Evolutionary conservation across 2,329 filamentous ascomycete genomes (phyloP), one percentile per base, ranked within the genome.

Genomic region (Amphichorda felina): DNA sequence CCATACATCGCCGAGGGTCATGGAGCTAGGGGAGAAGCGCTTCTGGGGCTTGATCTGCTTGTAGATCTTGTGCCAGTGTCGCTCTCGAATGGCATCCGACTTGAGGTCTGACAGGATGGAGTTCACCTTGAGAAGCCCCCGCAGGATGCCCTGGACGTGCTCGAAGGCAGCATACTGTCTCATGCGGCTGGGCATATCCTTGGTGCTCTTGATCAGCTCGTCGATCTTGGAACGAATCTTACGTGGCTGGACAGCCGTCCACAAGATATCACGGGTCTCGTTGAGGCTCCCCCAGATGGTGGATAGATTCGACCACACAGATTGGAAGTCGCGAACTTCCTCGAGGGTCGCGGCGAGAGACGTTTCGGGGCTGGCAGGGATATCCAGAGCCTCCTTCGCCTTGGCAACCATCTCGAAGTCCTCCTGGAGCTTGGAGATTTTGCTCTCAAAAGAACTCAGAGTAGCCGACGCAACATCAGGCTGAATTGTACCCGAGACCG

Each of bases 161-260:
- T 98, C 93, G 54, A 98, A 99, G n/a, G 93, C 93, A 47, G 93
- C 89, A 57, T 99, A 99, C 53, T 98, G 93, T 41, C 93, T 80
- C 89, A 98, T 96, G 40, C 91, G 80, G 59, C 87, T 94, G 0
- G 93, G 91, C 91, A 98, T 96, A 43, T 96, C 89, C 62, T 94
- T 96, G 25, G 88, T 96, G 73, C 94, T 94, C 66, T 94, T 94
- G 56, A 96, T 85, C 36, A 96, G 72, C 33, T 82, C 80, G 51
- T 98, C 89, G 34, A 99, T 79, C 42, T 85, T 83, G 47, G 83
- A 75, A 26, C 91, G 78, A 39, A 98, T 77, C 61, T 96, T 98
- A 43, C 91, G 76, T 8, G 93, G 89, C 53, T 96, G 87, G 2
- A 98, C 83, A 50, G 85, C 94, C 38, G 82, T 93, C 93, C 93